Evolutionary conservation across 2,329 filamentous ascomycete species (phyloP).

Genomic region (Penicillium sp.): DNA sequence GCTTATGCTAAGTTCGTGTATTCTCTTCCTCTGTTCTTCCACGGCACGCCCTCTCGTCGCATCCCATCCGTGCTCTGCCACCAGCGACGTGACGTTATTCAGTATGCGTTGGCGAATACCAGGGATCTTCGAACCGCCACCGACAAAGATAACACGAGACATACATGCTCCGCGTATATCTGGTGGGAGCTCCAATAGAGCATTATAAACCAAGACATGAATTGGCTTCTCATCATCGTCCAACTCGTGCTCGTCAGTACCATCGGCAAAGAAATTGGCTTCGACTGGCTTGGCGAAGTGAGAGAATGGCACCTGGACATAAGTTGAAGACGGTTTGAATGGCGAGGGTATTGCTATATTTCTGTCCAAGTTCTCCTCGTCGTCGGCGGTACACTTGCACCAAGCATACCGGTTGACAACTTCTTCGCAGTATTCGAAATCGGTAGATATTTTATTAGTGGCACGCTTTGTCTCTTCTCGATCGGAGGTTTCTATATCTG

Average conservation of each 20-base stretch:
- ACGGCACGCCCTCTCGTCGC: constrained; percentile 67
- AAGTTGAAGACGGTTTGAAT: constrained; percentile 36
- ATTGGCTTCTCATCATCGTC: constrained; percentile 86
- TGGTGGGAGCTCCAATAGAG: constrained; percentile 69
- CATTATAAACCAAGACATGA: constrained; percentile 70
- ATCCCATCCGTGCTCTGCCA: constrained; percentile 71
- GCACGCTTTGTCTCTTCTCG: constrained; percentile 25
- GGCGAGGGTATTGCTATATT: constrained; percentile 42
- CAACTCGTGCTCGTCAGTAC: constrained; percentile 53
- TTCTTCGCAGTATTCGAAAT: constrained; percentile 79
- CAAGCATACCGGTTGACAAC: constrained; percentile 71
- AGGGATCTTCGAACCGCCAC: constrained; percentile 72
- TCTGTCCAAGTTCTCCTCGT: constrained; percentile 1
- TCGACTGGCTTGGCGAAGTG: constrained; percentile 72
- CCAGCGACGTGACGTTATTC: constrained; percentile 65
- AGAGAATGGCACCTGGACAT: constrained; percentile 63
- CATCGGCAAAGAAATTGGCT: constrained; percentile 64
- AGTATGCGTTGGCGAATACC: constrained; percentile 75
- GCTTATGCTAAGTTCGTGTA: constrained; percentile 33
- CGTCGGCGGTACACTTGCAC: constrained; percentile 52
- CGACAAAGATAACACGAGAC: constrained; percentile 81
- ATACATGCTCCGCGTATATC: constrained; percentile 84
- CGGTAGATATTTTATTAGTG: constrained; percentile 44
- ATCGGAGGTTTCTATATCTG: constrained; percentile 19
- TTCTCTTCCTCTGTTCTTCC: constrained; percentile 44